Evolutionary conservation across 805 yeast genomes (phyloP).

Genomic region (Ogataea neopini): DNA sequence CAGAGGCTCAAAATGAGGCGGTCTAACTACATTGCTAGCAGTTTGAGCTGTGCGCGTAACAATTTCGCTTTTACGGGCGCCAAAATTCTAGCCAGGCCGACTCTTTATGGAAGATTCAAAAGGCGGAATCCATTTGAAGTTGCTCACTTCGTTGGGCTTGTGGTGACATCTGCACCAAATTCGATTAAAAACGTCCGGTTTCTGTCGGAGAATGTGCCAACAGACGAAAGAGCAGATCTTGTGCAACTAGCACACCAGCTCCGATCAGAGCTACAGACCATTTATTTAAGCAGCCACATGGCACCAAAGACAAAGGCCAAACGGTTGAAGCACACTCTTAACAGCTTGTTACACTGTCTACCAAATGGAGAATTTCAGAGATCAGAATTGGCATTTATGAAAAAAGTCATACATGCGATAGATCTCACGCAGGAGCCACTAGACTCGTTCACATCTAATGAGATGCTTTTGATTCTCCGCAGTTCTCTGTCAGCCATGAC

Average conservation of each 20-base stretch:
- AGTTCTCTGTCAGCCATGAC: slow-evolving; percentile 32
- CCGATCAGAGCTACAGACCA: slow-evolving; percentile 26
- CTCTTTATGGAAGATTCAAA: too few relatives aligned
- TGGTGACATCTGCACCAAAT: too few relatives aligned
- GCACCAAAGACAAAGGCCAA: slow-evolving; percentile 30
- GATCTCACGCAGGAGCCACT: slow-evolving; percentile 30
- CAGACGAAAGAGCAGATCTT: slow-evolving; percentile 21
- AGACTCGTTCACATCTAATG: slow-evolving; percentile 23
- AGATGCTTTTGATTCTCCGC: slow-evolving; percentile 26
- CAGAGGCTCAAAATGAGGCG: slow-evolving; percentile 6
- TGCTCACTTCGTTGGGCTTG: background rate
- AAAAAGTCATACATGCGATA: slow-evolving; percentile 32
- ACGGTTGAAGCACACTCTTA: slow-evolving; percentile 24
- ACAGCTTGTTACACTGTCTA: slow-evolving; percentile 21
- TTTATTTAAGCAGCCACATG: slow-evolving; percentile 26
- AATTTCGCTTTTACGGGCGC: background rate
- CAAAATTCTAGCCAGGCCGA: background rate
- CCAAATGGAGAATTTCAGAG: slow-evolving; percentile 26
- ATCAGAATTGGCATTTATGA: slow-evolving; percentile 31
- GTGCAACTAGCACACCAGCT: slow-evolving; percentile 13
- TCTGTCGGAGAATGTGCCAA: slow-evolving; percentile 9
- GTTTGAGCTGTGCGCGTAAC: background rate
- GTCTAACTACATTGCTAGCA: background rate
- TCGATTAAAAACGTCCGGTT: slow-evolving; percentile 3
- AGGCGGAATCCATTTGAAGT: background rate